Percentiles rank a stretch among this genome's conserved stretches.
phyloP scores from a whole-genome alignment of 306 rosid species.

The Comarum palustre region DNA sequence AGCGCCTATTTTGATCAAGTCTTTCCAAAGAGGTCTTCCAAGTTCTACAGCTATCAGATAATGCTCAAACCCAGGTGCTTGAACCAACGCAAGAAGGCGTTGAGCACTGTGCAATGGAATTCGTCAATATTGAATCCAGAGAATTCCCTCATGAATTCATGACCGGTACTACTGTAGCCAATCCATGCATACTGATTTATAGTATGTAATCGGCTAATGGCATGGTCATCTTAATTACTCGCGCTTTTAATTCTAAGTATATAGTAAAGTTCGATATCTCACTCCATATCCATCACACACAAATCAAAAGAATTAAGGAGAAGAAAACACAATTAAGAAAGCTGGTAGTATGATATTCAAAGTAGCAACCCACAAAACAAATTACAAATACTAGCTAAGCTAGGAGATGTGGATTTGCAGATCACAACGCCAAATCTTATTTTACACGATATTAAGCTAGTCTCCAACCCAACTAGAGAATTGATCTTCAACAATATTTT shows the following conservation, averaged over 20 bases:
- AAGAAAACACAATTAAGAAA: neutral
- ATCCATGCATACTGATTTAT: neutral
- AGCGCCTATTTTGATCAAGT: neutral
- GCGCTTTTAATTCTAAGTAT: too few species aligned
- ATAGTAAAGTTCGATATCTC: neutral
- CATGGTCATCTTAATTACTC: too few species aligned
- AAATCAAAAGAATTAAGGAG: neutral
- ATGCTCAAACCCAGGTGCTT: neutral
- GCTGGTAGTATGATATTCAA: neutral
- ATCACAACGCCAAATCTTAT: conserved; percentile 1
- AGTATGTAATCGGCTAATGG: too few species aligned
- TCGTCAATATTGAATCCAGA: neutral
- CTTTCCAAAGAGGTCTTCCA: too few species aligned
- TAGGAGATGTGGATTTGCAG: neutral
- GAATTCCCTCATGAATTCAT: neutral
- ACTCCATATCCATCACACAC: neutral
- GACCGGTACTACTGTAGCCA: neutral
- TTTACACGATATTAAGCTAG: neutral
- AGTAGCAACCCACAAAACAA: neutral
- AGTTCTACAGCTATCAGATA: too few species aligned
- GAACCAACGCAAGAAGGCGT: neutral
- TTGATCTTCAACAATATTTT: neutral
- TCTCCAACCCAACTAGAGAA: neutral
- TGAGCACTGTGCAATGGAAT: neutral
- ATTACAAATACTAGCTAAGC: neutral